Conservation (phyloP, 1,139 yeast species). For the Hansenula anomala region DNA sequence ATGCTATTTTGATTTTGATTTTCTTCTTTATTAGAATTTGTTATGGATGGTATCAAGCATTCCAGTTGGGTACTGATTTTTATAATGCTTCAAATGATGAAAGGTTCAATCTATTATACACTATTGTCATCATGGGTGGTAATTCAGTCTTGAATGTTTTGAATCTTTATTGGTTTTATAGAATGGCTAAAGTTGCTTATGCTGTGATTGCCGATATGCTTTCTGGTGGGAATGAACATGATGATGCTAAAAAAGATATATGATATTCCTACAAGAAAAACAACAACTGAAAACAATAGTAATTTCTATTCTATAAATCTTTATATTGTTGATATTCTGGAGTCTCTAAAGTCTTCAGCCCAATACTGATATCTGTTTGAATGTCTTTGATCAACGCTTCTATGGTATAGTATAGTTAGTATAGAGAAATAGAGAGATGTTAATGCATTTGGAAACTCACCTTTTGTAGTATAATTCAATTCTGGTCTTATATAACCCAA, state of each 20-base stretch:
- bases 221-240: conserved; percentile 15
- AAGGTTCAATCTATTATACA: conserved; percentile 38
- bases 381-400: conserved; percentile 89
- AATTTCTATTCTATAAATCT: conserved; percentile 10
- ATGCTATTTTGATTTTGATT: conserved; percentile 57
- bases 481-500: conserved; percentile 93
- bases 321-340: conserved; percentile 27
- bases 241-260: conserved; percentile 23
- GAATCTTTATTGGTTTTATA: conserved; percentile 75
- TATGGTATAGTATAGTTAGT: no score
- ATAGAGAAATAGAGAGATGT: no score
- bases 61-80: conserved; percentile 49
- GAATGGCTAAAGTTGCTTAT: conserved; percentile 72
- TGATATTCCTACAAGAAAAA: neutral
- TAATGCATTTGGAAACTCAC: conserved; percentile 27
- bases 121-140: conserved; percentile 49
- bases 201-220: conserved; percentile 22
- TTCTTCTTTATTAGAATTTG: conserved; percentile 77
- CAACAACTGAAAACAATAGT: no score
- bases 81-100: conserved; percentile 35
- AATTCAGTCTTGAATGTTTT: conserved; percentile 63
- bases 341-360: conserved; percentile 43
- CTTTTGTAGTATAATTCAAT: conserved; percentile 72
- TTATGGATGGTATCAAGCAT: conserved; percentile 84
- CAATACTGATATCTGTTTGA: conserved; percentile 68